Evolutionary conservation across 192 early-diverging fungal genomes (phyloP).

Genomic region (Haplosporangium gracile): DNA sequence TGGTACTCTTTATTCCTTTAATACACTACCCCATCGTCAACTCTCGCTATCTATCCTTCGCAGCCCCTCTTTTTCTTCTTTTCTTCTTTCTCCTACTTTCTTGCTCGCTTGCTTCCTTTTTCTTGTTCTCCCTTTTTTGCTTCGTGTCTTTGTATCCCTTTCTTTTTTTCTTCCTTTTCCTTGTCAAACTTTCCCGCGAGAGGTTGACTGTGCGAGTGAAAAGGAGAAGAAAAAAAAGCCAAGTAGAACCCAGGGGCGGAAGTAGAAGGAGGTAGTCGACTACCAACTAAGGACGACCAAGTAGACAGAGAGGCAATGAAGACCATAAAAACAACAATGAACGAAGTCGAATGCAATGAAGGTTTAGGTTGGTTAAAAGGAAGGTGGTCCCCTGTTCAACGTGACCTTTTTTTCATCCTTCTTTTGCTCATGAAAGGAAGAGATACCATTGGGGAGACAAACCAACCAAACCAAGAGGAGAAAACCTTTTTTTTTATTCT

Average conservation of each 20-base stretch:
- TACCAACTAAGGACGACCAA: not conserved
- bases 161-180: not conserved
- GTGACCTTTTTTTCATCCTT: not conserved
- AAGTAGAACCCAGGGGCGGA: not conserved
- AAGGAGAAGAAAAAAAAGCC: not conserved
- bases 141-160: not conserved
- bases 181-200: not conserved
- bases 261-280: not conserved
- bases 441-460: not conserved
- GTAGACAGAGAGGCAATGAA: not conserved
- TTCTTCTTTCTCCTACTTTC: not conserved
- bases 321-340: not conserved
- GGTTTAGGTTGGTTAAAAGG: not conserved
- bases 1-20: too few species aligned
- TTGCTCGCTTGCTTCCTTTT: not conserved
- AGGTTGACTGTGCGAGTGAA: not conserved
- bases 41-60: not conserved
- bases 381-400: not conserved
- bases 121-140: not conserved
- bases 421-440: too few species aligned
- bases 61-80: not conserved
- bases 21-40: too few species aligned
- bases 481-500: not conserved
- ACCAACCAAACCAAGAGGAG: not conserved
- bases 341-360: not conserved